Evolutionary conservation across 2,329 filamentous ascomycete species (phyloP).

Genomic region (Ophiostoma sp.): DNA sequence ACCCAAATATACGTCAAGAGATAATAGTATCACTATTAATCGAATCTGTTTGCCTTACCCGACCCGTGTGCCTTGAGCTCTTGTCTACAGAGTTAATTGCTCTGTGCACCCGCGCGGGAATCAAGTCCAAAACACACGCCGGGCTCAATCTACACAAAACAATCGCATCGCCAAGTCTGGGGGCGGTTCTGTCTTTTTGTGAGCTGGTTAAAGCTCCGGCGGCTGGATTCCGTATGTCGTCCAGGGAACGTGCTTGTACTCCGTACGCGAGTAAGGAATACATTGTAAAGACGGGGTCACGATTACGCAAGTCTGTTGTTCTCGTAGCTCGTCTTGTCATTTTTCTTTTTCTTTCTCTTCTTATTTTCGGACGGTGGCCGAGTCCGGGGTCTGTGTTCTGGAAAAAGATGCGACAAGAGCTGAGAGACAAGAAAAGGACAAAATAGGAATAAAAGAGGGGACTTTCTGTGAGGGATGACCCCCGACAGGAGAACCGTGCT

Average conservation of each 20-base stretch:
- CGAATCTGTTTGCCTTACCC: not conserved
- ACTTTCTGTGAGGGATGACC: not conserved
- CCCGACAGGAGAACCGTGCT: slow-evolving; percentile 11
- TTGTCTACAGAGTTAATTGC: not conserved
- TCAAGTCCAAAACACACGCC: slow-evolving; percentile 8
- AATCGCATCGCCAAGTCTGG: not conserved
- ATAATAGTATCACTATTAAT: not conserved
- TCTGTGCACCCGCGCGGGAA: not conserved
- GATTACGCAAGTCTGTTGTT: not conserved
- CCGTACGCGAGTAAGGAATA: not conserved
- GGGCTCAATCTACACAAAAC: slow-evolving; percentile 2
- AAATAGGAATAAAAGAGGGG: not conserved
- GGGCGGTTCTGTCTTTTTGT: not conserved
- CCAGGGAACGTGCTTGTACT: not conserved
- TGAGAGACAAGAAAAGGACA: not conserved
- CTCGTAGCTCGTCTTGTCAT: not conserved
- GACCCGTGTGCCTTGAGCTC: not conserved
- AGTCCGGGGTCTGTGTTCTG: slow-evolving; percentile 30
- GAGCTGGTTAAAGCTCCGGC: not conserved
- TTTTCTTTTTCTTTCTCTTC: not conserved
- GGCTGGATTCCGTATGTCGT: not conserved
- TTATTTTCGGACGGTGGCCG: slow-evolving; percentile 1
- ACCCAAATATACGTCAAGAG: not conserved
- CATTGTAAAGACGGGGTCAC: not conserved
- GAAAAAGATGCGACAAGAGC: slow-evolving; percentile 34